Base-by-base conservation (phyloP, 768 basidiomycete genomes). In the Rhodotorula taiwanensis region DNA sequence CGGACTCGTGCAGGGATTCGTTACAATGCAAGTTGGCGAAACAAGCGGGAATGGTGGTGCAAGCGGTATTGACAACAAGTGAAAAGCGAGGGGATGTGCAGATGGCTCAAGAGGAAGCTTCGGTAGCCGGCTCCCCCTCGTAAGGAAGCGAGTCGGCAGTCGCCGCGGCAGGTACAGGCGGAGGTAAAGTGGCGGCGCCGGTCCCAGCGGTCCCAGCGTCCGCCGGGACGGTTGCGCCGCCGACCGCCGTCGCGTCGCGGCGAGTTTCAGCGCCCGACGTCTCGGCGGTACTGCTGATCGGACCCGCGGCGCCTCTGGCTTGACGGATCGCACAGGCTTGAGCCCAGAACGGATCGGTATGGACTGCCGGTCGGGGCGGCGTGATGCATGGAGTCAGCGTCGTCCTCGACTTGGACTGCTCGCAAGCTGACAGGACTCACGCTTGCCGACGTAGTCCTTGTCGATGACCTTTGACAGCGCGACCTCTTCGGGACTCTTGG, bases 391-490 rank as follows among this genome's bases (percentile, higher is more conserved):
- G 4, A 21, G 49, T 27, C 49, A 27, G 25, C n/a, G 27, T 20
- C 13, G 13, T 23, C 13, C 21, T 7, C 7, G 42, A 43, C 42
- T 43, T 15, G 13, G 42, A 48, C 10, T 4, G 27, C 11, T 8
- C 30, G 21, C 20, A 33, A 21, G 28, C 9, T 5, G 28, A 30
- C 18, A 21, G 6, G 14, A 58, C 58, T n/a, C 50, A 58, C 58
- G 42, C 50, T 18, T 43, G 4, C 49, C 58, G 20, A 13, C n/a
- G 20, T 58, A 58, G 20, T 58, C 58, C 50, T 44, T 58, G 31
- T 58, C 58, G 30, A 58, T 3, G 49, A 58, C 30, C 58, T 58
- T 58, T 4, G 14, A 20, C 49, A 33, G 21, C n/a, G 42, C 50
- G 13, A n/a, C 27, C 49, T 58, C 58, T 49, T 58, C 58, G 4